Percentiles rank a stretch among this genome's conserved stretches.
These are phyloP conservation scores for Entomortierella lignicola DNA, from an alignment of 192 early-diverging fungal species.

Conservation along the genomic window DNA sequence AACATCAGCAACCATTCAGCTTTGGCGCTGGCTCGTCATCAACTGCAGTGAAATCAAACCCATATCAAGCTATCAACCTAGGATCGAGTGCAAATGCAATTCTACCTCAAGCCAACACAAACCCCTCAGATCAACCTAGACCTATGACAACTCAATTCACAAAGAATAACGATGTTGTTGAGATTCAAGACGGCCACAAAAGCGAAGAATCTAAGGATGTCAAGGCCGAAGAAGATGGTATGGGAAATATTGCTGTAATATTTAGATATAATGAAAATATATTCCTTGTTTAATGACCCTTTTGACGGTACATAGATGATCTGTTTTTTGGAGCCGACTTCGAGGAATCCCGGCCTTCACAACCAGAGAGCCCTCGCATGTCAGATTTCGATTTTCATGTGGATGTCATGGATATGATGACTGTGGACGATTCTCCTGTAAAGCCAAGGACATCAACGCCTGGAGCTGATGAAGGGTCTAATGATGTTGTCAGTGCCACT, in stretches of 20 bases:
- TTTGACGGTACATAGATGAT: constrained; percentile 11
- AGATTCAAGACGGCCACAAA: background rate
- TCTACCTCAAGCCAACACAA: background rate
- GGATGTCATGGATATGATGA: constrained; percentile 22
- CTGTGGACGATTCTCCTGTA: constrained; percentile 24
- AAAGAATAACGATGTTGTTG: background rate
- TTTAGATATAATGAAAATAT: background rate
- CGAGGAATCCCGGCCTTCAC: constrained; percentile 25
- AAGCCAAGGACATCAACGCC: background rate
- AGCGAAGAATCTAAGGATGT: background rate
- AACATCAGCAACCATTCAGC: background rate
- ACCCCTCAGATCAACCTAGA: background rate
- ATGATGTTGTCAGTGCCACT: background rate
- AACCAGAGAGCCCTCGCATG: constrained; percentile 45
- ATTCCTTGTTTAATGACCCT: background rate
- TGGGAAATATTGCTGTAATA: background rate
- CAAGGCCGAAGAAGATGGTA: constrained; percentile 17
- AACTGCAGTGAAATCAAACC: background rate
- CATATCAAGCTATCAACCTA: background rate
- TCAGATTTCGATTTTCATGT: constrained; percentile 32
- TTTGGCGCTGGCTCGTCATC: constrained; percentile 9
- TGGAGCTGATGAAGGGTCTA: background rate
- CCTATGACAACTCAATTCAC: background rate
- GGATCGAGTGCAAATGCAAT: background rate
- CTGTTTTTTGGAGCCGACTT: constrained; percentile 33